Evolutionary conservation across 1,284 basidiomycete species (phyloP).

Genomic region (Polyporus tsugae): DNA sequence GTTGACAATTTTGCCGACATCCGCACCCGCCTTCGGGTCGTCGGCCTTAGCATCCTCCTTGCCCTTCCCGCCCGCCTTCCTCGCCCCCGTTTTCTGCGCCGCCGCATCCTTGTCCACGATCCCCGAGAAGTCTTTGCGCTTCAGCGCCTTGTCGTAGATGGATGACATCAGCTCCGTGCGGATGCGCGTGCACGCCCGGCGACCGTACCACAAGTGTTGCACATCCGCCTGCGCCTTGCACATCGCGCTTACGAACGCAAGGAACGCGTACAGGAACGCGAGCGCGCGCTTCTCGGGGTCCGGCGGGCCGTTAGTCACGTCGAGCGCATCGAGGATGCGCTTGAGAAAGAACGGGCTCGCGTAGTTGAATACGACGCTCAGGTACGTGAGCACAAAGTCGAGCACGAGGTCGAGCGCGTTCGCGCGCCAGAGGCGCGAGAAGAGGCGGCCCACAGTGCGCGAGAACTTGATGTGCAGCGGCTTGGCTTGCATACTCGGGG

Average conservation of each 20-base stretch:
- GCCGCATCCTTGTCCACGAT: slow-evolving; percentile 59
- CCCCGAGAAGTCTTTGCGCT: slow-evolving; percentile 86
- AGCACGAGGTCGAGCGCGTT: slow-evolving; percentile 79
- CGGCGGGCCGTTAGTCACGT: slow-evolving; percentile 23
- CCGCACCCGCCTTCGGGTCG: slow-evolving; percentile 72
- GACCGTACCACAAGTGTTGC: slow-evolving; percentile 81
- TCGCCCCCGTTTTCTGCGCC: slow-evolving; percentile 41
- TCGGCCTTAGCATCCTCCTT: slow-evolving; percentile 52
- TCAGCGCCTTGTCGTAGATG: slow-evolving; percentile 91
- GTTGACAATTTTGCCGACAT: slow-evolving; percentile 82
- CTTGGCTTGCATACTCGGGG: slow-evolving; percentile 72
- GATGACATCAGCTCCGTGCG: slow-evolving; percentile 80
- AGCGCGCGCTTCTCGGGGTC: slow-evolving; percentile 56
- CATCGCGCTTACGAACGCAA: slow-evolving; percentile 67
- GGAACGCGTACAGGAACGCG: slow-evolving; percentile 78
- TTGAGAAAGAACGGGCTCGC: slow-evolving; percentile 74
- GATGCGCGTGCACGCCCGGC: slow-evolving; percentile 75
- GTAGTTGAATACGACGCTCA: slow-evolving; percentile 77
- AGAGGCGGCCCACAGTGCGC: slow-evolving; percentile 56
- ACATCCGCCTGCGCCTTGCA: slow-evolving; percentile 76
- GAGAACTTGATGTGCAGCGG: slow-evolving; percentile 72
- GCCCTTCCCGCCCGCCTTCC: slow-evolving; percentile 18
- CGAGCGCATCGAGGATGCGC: slow-evolving; percentile 57
- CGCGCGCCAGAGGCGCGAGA: slow-evolving; percentile 69
- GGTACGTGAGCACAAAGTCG: slow-evolving; percentile 71